Conservation (phyloP, 768 basidiomycete species). For the Tricholoma bakamatsutake region DNA sequence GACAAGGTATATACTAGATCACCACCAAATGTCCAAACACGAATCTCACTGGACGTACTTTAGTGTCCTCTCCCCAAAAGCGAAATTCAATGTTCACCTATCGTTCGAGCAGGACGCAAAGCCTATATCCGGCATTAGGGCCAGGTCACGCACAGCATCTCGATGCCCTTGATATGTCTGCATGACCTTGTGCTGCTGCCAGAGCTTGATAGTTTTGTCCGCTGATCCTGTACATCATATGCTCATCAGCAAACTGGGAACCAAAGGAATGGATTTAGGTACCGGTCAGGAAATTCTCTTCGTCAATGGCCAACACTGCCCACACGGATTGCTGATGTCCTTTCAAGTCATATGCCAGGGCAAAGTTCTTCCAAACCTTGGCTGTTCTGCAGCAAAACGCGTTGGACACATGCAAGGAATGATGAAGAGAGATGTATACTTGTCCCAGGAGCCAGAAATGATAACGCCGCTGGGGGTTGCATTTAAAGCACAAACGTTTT, state of each 20-base stretch:
- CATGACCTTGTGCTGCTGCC: slow-evolving; percentile 69
- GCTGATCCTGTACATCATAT: slow-evolving; percentile 64
- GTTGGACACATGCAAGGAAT: slow-evolving; percentile 1
- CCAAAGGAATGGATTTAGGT: neutral
- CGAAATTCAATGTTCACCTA: slow-evolving; percentile 42
- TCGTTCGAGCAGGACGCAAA: slow-evolving; percentile 98
- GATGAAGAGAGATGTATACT: slow-evolving; percentile 40
- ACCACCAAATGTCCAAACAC: slow-evolving; percentile 85
- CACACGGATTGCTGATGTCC: slow-evolving; percentile 92
- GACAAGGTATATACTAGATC: slow-evolving; percentile 74
- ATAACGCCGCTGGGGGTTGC: slow-evolving; percentile 65
- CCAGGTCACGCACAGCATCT: slow-evolving; percentile 86
- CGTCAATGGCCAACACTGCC: slow-evolving; percentile 80
- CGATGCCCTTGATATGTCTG: slow-evolving; percentile 82
- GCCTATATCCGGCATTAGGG: slow-evolving; percentile 75
- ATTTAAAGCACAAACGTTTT: slow-evolving; percentile 85
- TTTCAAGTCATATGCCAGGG: slow-evolving; percentile 64
- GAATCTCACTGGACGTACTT: slow-evolving; percentile 63
- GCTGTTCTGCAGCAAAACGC: slow-evolving; percentile 58
- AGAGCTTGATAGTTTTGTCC: slow-evolving; percentile 90
- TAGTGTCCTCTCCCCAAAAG: neutral
- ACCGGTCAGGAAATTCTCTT: slow-evolving; percentile 81
- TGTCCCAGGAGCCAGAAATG: slow-evolving; percentile 97
- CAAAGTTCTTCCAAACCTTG: slow-evolving; percentile 86
- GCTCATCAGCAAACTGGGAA: neutral